phyloP scores from a whole-genome alignment of 768 basidiomycete genomes.

The Boletus patriciae region DNA sequence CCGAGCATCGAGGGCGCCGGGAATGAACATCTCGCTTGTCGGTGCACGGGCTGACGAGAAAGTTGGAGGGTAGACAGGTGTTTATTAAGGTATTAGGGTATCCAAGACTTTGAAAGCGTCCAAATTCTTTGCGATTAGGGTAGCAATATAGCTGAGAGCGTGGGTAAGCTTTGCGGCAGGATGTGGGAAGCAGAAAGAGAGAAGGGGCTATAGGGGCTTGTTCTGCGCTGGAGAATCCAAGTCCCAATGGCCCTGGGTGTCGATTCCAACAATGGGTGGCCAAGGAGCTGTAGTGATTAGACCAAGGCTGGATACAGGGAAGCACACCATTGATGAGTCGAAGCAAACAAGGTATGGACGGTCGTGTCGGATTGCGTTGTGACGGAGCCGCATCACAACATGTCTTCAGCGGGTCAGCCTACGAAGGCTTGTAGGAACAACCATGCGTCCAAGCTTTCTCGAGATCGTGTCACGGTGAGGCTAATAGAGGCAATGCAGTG shows the following conservation, averaged over 20 bases:
- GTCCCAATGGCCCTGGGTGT: not conserved
- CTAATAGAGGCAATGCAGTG: no score
- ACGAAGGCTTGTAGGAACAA: no score
- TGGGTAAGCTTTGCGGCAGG: not conserved
- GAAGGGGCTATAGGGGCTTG: not conserved
- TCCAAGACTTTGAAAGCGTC: not conserved
- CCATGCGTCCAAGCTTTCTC: no score
- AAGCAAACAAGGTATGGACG: no score
- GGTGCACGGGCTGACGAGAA: not conserved
- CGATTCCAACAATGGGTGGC: not conserved
- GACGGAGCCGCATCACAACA: no score
- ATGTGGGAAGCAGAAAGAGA: not conserved
- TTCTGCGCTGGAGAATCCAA: not conserved
- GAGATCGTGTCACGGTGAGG: no score
- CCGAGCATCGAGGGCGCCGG: not conserved
- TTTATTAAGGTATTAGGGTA: not conserved
- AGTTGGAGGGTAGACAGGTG: not conserved
- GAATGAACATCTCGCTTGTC: constrained; percentile 9
- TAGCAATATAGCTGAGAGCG: not conserved
- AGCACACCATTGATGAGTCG: no score
- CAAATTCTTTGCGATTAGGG: not conserved
- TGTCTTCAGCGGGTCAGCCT: no score
- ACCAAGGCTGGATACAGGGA: no score
- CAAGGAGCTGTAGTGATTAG: no score
- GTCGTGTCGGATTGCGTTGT: no score